Evolutionary conservation across 2,329 filamentous ascomycete species (phyloP).

Genomic region (Penicillium sp.): DNA sequence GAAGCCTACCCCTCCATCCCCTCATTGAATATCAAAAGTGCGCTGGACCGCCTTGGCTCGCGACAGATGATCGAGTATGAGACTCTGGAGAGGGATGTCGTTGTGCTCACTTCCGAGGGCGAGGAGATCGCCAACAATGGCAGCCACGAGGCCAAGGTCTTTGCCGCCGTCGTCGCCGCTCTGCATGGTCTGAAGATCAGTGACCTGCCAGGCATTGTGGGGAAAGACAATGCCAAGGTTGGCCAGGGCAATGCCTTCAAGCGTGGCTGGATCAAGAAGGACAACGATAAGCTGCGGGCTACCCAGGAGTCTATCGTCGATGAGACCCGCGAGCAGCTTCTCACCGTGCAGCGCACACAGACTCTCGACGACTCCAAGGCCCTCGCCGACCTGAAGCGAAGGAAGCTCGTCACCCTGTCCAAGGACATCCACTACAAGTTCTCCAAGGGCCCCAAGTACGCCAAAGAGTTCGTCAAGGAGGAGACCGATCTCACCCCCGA

Average conservation of each 20-base stretch:
- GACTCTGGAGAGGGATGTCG: constrained; percentile 75
- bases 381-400: constrained; percentile 81
- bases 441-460: constrained; percentile 82
- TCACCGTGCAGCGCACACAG: constrained; percentile 67
- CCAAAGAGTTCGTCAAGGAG: constrained; percentile 83
- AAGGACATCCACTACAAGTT: constrained; percentile 86
- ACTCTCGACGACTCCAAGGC: constrained; percentile 72
- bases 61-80: constrained; percentile 86
- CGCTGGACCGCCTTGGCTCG: constrained; percentile 80
- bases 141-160: constrained; percentile 80
- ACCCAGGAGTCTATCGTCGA: constrained; percentile 73
- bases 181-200: constrained; percentile 78
- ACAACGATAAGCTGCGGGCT: constrained; percentile 56
- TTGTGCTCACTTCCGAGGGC: constrained; percentile 71
- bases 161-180: constrained; percentile 68
- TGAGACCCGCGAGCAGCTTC: constrained; percentile 71
- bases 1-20: constrained; percentile 67
- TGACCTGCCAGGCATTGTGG: constrained; percentile 58
- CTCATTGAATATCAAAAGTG: constrained; percentile 75
- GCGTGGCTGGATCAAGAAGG: constrained; percentile 67
- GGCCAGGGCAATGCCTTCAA: constrained; percentile 96
- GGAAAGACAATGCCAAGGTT: constrained; percentile 56
- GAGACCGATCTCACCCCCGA: constrained; percentile 94
- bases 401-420: constrained; percentile 79
- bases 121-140: constrained; percentile 71